Evolutionary conservation across 2,329 filamentous ascomycete species (phyloP).

Genomic region (Diaporthe citriasiana): DNA sequence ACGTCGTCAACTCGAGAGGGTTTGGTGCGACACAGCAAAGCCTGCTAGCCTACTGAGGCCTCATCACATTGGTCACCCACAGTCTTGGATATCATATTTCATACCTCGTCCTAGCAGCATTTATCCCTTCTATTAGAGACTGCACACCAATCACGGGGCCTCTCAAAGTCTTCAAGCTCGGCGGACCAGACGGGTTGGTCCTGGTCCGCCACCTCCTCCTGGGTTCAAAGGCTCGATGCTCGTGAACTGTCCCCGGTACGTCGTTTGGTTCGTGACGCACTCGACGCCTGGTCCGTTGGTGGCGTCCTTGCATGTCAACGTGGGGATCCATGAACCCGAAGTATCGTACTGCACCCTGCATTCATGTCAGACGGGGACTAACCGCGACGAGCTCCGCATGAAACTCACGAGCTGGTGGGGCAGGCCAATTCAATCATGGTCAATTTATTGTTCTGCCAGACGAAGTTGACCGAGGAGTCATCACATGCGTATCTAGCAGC

Average conservation of each 20-base stretch:
- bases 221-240: conserved; percentile 26
- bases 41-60: neutral
- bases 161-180: neutral
- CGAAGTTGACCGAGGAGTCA: conserved; percentile 58
- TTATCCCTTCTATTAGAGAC: neutral
- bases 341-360: conserved; percentile 34
- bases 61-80: neutral
- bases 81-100: conserved; percentile 25
- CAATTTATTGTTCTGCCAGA: conserved; percentile 55
- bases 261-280: conserved; percentile 33
- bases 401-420: conserved; percentile 41
- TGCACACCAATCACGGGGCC: neutral
- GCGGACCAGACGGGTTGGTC: conserved; percentile 8
- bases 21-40: neutral
- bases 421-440: conserved; percentile 63
- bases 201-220: conserved; percentile 2
- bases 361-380: conserved; percentile 9
- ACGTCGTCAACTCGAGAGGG: neutral
- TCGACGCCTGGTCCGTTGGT: conserved; percentile 28
- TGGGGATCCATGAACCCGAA: conserved; percentile 38
- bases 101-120: neutral
- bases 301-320: conserved; percentile 27
- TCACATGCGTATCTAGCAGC: conserved; percentile 60
- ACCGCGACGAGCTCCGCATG: neutral
- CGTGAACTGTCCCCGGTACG: conserved; percentile 25